Base-by-base conservation (phyloP, 805 yeast genomes). In the Metschnikowia corniflorae region DNA sequence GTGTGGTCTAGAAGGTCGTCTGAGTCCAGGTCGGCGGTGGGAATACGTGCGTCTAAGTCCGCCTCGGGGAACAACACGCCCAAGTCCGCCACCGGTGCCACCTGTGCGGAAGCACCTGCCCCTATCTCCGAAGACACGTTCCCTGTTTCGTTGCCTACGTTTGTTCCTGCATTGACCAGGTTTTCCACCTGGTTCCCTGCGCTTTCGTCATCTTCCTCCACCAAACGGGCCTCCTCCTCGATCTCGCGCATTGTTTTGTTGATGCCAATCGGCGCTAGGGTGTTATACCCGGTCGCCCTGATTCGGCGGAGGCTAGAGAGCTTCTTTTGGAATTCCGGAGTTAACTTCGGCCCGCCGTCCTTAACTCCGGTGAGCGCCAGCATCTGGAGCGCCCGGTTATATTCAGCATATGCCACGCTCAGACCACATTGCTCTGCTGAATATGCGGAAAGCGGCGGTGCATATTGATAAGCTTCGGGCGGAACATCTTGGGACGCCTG, bases 381-480 rank as follows among this genome's bases (percentile, higher is more conserved):
- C 36, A 38, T 26, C 27, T 50, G 53, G 26, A 44, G 42, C 16
- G 49, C 51, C 17, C 53, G 48, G 19, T 49, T 55, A 37, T 51
- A 55, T 20, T 53, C 57, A n/a, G 54, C 42, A 43, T 9, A 41
- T 15, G 34, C 40, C n/a, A 31, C 35, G 18, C 37, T 40, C 35
- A 46, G 53, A 15, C 52, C 60, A 19, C 49, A 54, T 38, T 61
- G 57, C 15, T 71, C 74, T 3, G 80, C 66, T 0, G 78, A 67
- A 47, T 76, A 77, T 2, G 79, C 75, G 14, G 75, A 68, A 16
- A 77, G 53, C 7, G 82, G 78, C 2, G 80, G 81, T 1, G 77
- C 77, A 42, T 55, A 64, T 24, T 43, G 47, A 16, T 40, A 26
- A 18, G 49, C 47, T 17, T 43, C 49, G 8, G 42, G 26, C 4